Conservation (phyloP, 306 rosid genomes). For the Quercus dentata region DNA sequence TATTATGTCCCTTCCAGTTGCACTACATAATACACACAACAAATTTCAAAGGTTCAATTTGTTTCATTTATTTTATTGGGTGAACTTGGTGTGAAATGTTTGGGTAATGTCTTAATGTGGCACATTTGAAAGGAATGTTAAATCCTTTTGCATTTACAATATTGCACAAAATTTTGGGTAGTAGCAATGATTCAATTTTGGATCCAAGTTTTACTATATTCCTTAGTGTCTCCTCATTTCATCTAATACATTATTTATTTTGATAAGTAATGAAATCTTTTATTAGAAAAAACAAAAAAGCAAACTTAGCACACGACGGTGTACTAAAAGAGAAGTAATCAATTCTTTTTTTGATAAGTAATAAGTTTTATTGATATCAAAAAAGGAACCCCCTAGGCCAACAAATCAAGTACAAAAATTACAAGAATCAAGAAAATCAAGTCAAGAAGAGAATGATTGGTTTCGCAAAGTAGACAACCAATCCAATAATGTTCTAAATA, state of each 20-base stretch:
- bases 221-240: neutral
- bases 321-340: too few relatives aligned
- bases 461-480: too few relatives aligned
- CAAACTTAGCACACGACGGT: too few relatives aligned
- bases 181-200: neutral
- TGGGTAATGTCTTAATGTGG: neutral
- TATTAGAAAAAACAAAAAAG: too few relatives aligned
- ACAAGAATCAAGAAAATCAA: too few relatives aligned
- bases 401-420: too few relatives aligned
- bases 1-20: neutral
- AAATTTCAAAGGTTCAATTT: neutral
- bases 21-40: neutral
- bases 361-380: too few relatives aligned
- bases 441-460: too few relatives aligned
- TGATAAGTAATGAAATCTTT: too few relatives aligned
- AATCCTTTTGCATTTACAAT: neutral
- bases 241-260: neutral
- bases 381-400: too few relatives aligned
- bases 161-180: neutral
- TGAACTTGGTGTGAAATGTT: neutral
- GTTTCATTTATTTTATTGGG: neutral
- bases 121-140: neutral
- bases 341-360: too few relatives aligned
- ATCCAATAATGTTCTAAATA: too few relatives aligned
- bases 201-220: neutral